Evolutionary conservation across 2,329 filamentous ascomycete genomes (phyloP), one percentile per base, ranked within the genome.

Genomic region (Dothistroma pini): DNA sequence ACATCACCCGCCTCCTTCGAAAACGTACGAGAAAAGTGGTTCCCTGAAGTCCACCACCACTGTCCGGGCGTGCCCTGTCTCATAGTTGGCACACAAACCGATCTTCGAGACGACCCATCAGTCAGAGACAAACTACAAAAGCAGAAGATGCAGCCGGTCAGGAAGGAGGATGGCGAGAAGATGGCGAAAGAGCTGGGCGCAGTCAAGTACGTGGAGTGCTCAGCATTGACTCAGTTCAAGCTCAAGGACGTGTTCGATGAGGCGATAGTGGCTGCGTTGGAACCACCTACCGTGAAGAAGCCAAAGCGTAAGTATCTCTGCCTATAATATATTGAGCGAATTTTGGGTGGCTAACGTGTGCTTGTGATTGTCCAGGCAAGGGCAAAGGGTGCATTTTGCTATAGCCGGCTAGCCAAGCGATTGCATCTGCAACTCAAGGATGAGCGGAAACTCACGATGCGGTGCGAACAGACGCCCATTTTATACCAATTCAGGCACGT

Each of bases 221-320:
- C 93, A 75, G 95, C 95, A 60, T 81, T 99, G 77, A 97, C 95
- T 65, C 95, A 99, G 81, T 97, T 93, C 81, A 97, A 97, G 80
- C 81, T 99, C 68, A 99, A 99, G 84, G 95, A 97, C 75, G 95
- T 99, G 19, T 99, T 99, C 78, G 95, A 99, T 73, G 95, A 97
- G 93, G 93, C 93, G 31, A 97, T 97, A 71, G 93, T 97, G 67
- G 93, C 93, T 66, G 93, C 93, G 48, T 83, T 97, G 66, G 93
- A 97, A 78, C 93, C 93, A 49, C 90, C 90, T 22, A 83, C 86
- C 62, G 87, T 88, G 58, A 95, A 93, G 84, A 92, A 91, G 82
- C 69, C 69, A 54, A 72, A 75, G 71, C 72, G 68, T 72, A 60
- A 65, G 63, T 54, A 29, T 19, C 19, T 35, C 31, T 51, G 2